Base-by-base conservation (phyloP, 352 stramenopile species). In the Phytopythium mirpurense region DNA sequence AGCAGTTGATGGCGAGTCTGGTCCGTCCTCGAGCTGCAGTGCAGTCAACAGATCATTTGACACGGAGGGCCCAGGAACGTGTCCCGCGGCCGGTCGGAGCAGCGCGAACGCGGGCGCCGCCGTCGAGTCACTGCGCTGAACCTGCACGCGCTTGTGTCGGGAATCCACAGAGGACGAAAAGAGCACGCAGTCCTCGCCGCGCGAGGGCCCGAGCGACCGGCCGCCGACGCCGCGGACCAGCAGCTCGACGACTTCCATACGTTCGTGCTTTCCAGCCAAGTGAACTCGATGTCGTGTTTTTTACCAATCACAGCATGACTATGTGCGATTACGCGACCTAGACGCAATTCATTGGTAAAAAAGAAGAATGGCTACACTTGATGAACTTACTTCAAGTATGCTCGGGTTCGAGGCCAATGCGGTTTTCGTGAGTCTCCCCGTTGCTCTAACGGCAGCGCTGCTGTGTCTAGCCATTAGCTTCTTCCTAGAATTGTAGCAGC, bases 211-310 rank as follows among this genome's bases (percentile, higher is more conserved):
- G 2, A 21, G 21, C 41, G 41, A 31, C 12, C 21, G 23, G 11
- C 12, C 41, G 3, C 21, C 41, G 41, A 19, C 41, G 41, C 11
- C 23, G 23, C 9, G 21, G 41, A 46, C 41, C 9, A 4, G 5
- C 51, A 63, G 38, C 46, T 59, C 24, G 49, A 56, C 21, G 10
- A 6, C 41, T 6, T 46, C 41, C 41, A 46, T 46, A 18, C 6
- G 36, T 11, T 41, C 41, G 11, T 46, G 41, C 23, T 27, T 43
- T 43, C 41, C 21, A 46, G 9, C 27, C 41, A 21, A 29, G n/a
- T 27, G 19, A 27, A 8, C 10, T n/a, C 10, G 7, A 8, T n/a
- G n/a, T n/a, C n/a, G n/a, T n/a, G 9, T 44, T 44, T 44, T 18
- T 9, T 9, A 44, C 38, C 38, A 44, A 44, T 44, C 38, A n/a